Conservation (phyloP, 768 basidiomycete genomes). For the Ephemerocybe angulata region DNA sequence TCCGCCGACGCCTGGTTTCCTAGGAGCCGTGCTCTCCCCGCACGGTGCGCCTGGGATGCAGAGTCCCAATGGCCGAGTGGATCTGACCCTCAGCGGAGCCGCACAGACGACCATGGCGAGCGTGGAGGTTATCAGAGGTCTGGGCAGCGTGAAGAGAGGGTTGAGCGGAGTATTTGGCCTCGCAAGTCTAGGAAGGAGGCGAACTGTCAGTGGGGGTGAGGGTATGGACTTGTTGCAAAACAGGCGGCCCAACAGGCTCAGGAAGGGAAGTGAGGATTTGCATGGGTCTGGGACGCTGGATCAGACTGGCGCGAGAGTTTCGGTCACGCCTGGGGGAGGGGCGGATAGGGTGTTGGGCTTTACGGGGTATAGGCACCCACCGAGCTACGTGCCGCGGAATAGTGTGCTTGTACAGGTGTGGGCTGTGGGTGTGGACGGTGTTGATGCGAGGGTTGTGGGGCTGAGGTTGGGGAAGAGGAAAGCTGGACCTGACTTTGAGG, state of each 20-base stretch:
- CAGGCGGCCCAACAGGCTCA: background rate
- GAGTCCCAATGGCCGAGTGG: constrained; percentile 49
- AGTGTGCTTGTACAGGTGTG: constrained; percentile 84
- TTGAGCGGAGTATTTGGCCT: constrained; percentile 14
- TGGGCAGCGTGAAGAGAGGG: constrained; percentile 23
- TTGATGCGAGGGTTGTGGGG: constrained; percentile 66
- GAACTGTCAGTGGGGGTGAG: constrained; percentile 13
- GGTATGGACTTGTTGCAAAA: constrained; percentile 2
- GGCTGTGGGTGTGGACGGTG: constrained; percentile 78
- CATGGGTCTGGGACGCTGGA: background rate
- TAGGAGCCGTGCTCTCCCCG: too few relatives aligned
- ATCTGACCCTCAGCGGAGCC: constrained; percentile 71
- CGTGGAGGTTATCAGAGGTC: constrained; percentile 70
- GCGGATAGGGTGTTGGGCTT: constrained; percentile 49
- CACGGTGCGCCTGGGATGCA: constrained; percentile 12
- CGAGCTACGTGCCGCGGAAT: constrained; percentile 61
- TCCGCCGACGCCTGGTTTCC: background rate
- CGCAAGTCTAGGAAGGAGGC: constrained; percentile 12
- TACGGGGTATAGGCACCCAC: constrained; percentile 69
- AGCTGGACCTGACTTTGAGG: constrained; percentile 4
- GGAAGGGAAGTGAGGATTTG: constrained; percentile 17
- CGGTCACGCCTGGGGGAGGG: constrained; percentile 5
- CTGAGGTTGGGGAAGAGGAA: constrained; percentile 28
- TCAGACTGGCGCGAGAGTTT: background rate
- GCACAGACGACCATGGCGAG: constrained; percentile 90